Evolutionary conservation across 345 rosid genomes (phyloP).

Genomic region (Eucalyptus microcorys): DNA sequence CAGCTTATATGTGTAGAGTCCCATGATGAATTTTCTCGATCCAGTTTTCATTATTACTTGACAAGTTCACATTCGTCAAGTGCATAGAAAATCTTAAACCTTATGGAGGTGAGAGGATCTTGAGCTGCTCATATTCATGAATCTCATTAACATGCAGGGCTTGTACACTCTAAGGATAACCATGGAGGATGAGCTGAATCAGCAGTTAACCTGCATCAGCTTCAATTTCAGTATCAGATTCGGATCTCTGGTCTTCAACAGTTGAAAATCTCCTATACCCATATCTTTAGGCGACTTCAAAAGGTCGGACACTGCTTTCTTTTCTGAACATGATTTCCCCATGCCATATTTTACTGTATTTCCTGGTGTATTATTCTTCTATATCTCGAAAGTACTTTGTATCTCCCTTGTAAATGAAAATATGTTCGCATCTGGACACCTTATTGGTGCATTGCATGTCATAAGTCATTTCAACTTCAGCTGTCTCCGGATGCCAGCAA

Average conservation of each 20-base stretch:
- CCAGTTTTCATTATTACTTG: background rate
- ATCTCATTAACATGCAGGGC: conserved; percentile 24
- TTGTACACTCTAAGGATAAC: conserved; percentile 43
- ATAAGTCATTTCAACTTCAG: background rate
- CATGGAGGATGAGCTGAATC: conserved; percentile 21
- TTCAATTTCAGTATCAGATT: conserved; percentile 35
- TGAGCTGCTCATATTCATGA: background rate
- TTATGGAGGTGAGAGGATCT: background rate
- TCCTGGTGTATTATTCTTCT: background rate
- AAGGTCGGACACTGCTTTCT: background rate
- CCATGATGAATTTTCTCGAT: background rate
- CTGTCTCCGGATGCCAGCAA: background rate
- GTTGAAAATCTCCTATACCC: background rate
- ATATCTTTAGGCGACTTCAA: background rate
- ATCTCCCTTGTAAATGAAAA: background rate
- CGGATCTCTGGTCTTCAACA: background rate
- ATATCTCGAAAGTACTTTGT: background rate
- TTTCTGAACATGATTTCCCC: background rate
- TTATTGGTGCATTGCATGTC: background rate
- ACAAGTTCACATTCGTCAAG: background rate
- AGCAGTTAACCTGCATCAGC: conserved; percentile 42
- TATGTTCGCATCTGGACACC: background rate
- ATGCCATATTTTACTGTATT: background rate
- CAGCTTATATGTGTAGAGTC: background rate
- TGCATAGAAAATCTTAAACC: background rate